These are phyloP conservation scores for Chaetomiaceae sp. DNA, from an alignment of 2,329 filamentous ascomycete species.

Conservation along the genomic window DNA sequence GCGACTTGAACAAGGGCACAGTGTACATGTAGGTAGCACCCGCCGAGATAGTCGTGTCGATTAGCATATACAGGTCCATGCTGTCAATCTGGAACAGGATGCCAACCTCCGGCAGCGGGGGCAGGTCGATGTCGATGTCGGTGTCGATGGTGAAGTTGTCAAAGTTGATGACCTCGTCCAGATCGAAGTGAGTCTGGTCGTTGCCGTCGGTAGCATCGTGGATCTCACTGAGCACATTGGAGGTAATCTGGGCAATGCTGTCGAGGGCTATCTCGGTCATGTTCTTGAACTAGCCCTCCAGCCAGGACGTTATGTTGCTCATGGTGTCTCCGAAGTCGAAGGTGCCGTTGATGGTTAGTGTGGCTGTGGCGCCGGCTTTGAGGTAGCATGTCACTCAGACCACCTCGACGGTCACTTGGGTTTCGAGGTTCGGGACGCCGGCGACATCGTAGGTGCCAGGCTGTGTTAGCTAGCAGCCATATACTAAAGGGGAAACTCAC, in stretches of 20 bases:
- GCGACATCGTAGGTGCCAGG: not conserved
- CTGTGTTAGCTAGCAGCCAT: not conserved
- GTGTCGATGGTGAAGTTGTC: slow-evolving; percentile 34
- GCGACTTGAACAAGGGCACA: slow-evolving; percentile 45
- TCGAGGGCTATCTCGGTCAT: slow-evolving; percentile 26
- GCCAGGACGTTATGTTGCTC: slow-evolving; percentile 31
- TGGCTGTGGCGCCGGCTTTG: slow-evolving; percentile 41
- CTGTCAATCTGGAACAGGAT: slow-evolving; percentile 45
- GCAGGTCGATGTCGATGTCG: slow-evolving; percentile 42
- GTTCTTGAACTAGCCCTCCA: slow-evolving; percentile 34
- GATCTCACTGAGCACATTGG: slow-evolving; percentile 5
- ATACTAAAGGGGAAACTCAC: not conserved
- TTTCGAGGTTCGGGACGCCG: slow-evolving; percentile 17
- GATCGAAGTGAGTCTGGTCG: slow-evolving; percentile 28
- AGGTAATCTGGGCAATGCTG: not conserved
- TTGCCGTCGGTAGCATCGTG: slow-evolving; percentile 28
- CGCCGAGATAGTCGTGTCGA: slow-evolving; percentile 40
- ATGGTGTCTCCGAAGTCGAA: slow-evolving; percentile 38
- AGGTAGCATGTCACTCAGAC: slow-evolving; percentile 48
- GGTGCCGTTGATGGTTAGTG: slow-evolving; percentile 38
- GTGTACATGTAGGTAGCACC: slow-evolving; percentile 44
- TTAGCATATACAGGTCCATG: slow-evolving; percentile 48
- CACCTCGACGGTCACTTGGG: slow-evolving; percentile 35
- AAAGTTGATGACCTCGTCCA: slow-evolving; percentile 16
- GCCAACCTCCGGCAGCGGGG: slow-evolving; percentile 39